These are phyloP conservation scores for Prosopis cineraria DNA, from an alignment of 306 rosid genomes.

Conservation along the genomic window DNA sequence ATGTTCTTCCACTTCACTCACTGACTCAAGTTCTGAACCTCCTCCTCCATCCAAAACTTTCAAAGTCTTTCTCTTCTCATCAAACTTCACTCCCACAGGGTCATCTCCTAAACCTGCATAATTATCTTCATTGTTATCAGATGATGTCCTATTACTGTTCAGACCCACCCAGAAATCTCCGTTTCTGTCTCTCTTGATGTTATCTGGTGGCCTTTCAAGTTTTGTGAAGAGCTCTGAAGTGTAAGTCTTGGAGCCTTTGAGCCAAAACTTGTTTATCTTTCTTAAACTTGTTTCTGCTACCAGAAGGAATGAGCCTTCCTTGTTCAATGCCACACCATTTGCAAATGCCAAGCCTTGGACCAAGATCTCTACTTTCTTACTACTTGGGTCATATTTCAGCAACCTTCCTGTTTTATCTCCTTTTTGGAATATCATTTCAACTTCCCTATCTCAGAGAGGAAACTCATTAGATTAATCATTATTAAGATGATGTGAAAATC, in stretches of 20 bases:
- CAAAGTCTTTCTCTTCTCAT: constrained; percentile 33
- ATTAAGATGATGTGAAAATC: too few species aligned
- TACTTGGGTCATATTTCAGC: constrained; percentile 49
- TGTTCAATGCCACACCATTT: constrained; percentile 67
- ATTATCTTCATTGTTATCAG: background rate
- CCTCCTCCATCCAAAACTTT: constrained; percentile 48
- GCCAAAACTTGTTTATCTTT: constrained; percentile 40
- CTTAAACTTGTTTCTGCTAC: constrained; percentile 41
- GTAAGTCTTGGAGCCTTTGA: constrained; percentile 35
- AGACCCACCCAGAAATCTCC: constrained; percentile 66
- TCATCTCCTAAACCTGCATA: background rate
- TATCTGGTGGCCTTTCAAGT: constrained; percentile 52
- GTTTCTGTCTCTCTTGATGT: constrained; percentile 43
- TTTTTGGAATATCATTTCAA: constrained; percentile 25
- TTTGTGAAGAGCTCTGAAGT: constrained; percentile 33
- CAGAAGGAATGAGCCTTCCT: constrained; percentile 51
- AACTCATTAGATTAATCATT: background rate
- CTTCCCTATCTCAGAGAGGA: constrained; percentile 31
- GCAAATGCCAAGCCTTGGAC: constrained; percentile 54
- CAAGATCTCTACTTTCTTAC: constrained; percentile 46
- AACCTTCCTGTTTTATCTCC: constrained; percentile 67
- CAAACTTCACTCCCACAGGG: constrained; percentile 47
- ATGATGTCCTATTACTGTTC: constrained; percentile 12
- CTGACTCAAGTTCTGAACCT: constrained; percentile 32
- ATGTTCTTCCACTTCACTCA: constrained; percentile 51